phyloP scores from a whole-genome alignment of 306 rosid genomes.

The Cercis canadensis region DNA sequence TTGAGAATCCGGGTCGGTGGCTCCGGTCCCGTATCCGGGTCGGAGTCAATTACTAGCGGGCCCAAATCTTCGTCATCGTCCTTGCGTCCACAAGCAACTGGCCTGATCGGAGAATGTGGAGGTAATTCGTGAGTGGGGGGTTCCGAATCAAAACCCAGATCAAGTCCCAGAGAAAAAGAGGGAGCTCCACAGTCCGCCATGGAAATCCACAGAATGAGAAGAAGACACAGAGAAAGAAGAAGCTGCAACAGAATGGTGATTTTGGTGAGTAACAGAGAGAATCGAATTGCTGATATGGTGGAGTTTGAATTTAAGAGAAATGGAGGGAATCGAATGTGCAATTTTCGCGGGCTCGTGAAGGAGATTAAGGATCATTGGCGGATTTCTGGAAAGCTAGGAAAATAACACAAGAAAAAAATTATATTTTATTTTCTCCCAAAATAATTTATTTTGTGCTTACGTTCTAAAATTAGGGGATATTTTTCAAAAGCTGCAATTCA shows the following conservation, averaged over 20 bases:
- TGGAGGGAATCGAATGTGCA: conserved; percentile 43
- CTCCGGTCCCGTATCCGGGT: conserved; percentile 42
- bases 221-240: not conserved
- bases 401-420: too few relatives aligned
- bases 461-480: too few relatives aligned
- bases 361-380: too few relatives aligned
- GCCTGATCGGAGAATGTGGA: conserved; percentile 30
- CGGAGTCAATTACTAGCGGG: conserved; percentile 42
- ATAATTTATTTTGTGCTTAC: too few relatives aligned
- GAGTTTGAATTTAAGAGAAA: conserved; percentile 44
- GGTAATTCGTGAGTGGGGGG: conserved; percentile 22
- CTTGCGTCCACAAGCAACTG: not conserved
- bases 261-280: conserved; percentile 48
- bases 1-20: conserved; percentile 53
- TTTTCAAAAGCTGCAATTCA: too few relatives aligned
- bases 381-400: too few relatives aligned
- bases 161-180: conserved; percentile 83
- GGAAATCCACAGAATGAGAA: conserved; percentile 1
- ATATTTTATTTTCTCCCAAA: too few relatives aligned
- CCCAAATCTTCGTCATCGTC: conserved; percentile 30
- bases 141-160: conserved; percentile 52
- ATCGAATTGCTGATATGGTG: not conserved
- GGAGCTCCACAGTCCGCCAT: conserved; percentile 75
- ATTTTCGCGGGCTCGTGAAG: not conserved
- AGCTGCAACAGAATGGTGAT: not conserved